Base-by-base conservation (phyloP, 768 basidiomycete species). In the Pulveroboletus sp. region DNA sequence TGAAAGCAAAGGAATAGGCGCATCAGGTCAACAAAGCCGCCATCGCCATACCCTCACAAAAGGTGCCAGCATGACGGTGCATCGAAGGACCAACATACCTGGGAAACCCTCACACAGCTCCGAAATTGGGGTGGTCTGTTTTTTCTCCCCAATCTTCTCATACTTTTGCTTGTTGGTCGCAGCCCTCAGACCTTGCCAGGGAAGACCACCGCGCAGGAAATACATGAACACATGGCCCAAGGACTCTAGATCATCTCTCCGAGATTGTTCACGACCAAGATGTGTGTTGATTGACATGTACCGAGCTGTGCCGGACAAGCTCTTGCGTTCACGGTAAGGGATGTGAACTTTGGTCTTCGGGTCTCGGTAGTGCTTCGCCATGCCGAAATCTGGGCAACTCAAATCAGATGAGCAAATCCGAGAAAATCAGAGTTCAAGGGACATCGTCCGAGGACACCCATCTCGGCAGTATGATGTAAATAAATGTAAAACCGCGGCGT, bases 221-320 rank as follows among this genome's bases (percentile, higher is more conserved):
- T 99, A 99, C 90, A 99, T 97, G 75, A 98, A 98, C 38, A 99
- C 97, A 67, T 99, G 97, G 0, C 97, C 95, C 25, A 99, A 73
- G 33, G 94, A 95, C 71, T 99, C 95, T 25, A 99, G 70, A 67
- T 99, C 95, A 66, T 99, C 95, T 60, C 95, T 80, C 53, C 95
- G 83, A 19, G 93, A 95, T 66, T 89, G 85, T 73, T 95, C 94
- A 53, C 95, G 85, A 27, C 95, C 95, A 53, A 98, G 74, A 72
- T 99, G 95, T 7, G 95, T 99, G 67, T 99, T 99, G 78, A 98
- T 99, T 40, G 89, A 92, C 95, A 99, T 99, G 75, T 99, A 99
- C 36, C 95, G 85, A 43, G 97, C 95, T 29, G 95, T 98, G 13
- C 95, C 95, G 14, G 90, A 93, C 40, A 98, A 73, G 46, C 90